These are phyloP conservation scores for Suillus paluster DNA, from an alignment of 768 basidiomycete genomes.

Conservation along the genomic window DNA sequence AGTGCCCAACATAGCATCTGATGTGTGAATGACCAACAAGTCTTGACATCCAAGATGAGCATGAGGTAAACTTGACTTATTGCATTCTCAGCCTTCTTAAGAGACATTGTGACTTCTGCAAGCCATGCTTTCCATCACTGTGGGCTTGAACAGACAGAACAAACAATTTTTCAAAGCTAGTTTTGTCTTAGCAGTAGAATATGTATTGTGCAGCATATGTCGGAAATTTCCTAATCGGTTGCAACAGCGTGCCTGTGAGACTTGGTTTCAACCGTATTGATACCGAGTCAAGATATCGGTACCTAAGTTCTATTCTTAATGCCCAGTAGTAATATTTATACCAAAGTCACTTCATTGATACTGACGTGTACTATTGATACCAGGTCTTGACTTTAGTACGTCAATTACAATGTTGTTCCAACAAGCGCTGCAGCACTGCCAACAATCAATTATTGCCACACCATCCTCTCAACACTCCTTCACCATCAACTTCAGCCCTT, in stretches of 20 bases:
- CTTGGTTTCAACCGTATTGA: not conserved
- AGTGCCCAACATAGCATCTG: constrained; percentile 34
- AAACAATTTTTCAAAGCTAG: not conserved
- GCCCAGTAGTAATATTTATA: too few species aligned
- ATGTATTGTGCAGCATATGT: too few species aligned
- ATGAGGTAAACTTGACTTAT: not conserved
- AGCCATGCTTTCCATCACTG: not conserved
- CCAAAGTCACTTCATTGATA: too few species aligned
- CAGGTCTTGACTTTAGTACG: too few species aligned
- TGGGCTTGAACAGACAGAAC: not conserved
- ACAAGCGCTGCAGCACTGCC: too few species aligned
- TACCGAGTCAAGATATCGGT: not conserved
- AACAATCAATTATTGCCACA: too few species aligned
- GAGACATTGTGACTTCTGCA: not conserved
- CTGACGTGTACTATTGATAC: too few species aligned
- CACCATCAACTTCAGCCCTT: not conserved
- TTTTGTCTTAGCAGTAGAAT: not conserved
- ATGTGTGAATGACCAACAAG: constrained; percentile 43
- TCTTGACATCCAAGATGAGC: constrained; percentile 37
- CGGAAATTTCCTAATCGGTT: too few species aligned
- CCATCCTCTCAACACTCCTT: too few species aligned
- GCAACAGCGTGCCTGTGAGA: too few species aligned
- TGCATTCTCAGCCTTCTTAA: not conserved
- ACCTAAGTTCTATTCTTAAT: not conserved
- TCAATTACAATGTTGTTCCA: too few species aligned